Base-by-base conservation (phyloP, 805 yeast species). In the Danielia oregonensis region DNA sequence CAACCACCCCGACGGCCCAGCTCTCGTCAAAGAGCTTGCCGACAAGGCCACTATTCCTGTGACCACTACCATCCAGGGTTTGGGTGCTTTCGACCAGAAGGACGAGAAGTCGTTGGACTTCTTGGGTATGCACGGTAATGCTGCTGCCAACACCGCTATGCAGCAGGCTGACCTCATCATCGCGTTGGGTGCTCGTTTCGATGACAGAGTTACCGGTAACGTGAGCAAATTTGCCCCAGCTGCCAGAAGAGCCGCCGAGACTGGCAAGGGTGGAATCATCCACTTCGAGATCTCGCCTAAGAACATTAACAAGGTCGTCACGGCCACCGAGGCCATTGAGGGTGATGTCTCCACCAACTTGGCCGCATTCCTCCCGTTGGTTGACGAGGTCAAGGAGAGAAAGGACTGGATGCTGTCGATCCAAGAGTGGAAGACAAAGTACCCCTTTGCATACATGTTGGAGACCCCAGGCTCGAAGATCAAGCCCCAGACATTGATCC, bases 71-170 rank as follows among this genome's bases (percentile, higher is more conserved):
- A 61, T 93, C 38, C 97, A 89, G 65, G 97, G 85, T 37, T 74
- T 93, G 45, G 98, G 98, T 51, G 85, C 94, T 6, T 93, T 82
- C 54, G 96, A 93, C 65, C 97, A 93, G 69, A 76, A 72, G 43
- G 95, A 89, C 64, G 81, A 80, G 46, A 87, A 88, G 63, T 82
- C 96, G 17, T 66, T 93, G 48, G 96, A 91, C 63, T 87, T 93
- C 94, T 76, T 93, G 48, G 98, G 98, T 52, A 93, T 93, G 98
- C 98, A 93, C 65, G 98, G 98, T 46, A 75, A 81, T 42, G 96
- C 88, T 32, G 87, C 88, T 51, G 98, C 98, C 49, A 93, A 93
- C 72, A 60, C 84, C 54, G 94, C 97, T 34, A 82, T 93, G 49
- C 98, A 93, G 70, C 72, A 79, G 40, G 96, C 97, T 26, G 98